These are phyloP conservation scores for Baorangia bicolor DNA, from an alignment of 768 basidiomycete genomes.

Conservation along the genomic window DNA sequence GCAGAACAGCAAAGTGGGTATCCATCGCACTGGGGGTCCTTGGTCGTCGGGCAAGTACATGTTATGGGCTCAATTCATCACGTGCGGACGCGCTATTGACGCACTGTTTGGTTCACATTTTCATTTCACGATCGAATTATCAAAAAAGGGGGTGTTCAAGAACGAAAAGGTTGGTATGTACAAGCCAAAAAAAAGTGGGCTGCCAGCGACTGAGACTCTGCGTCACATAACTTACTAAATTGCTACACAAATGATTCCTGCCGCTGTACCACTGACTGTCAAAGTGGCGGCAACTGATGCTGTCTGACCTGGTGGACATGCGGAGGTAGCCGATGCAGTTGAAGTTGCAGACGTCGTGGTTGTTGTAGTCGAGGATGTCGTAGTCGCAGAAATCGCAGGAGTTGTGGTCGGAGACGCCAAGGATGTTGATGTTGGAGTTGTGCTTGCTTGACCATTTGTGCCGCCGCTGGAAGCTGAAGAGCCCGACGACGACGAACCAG, in stretches of 20 bases:
- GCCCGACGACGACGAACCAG: background rate
- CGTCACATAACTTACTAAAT: background rate
- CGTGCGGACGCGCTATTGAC: constrained; percentile 5
- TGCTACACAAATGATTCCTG: constrained; percentile 13
- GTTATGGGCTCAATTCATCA: constrained; percentile 3
- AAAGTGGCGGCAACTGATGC: background rate
- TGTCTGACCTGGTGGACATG: constrained; percentile 20
- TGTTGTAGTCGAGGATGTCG: background rate
- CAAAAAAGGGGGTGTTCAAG: background rate
- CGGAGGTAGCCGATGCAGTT: background rate
- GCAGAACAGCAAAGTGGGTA: constrained; percentile 30
- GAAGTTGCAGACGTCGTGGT: constrained; percentile 1
- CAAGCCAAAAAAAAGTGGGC: constrained; percentile 9
- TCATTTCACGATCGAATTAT: background rate
- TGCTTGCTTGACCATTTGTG: background rate
- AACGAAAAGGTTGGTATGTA: constrained; percentile 20
- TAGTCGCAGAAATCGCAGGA: background rate
- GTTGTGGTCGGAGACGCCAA: background rate
- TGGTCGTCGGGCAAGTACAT: background rate
- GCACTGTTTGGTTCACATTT: constrained; percentile 12
- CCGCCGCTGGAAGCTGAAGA: background rate
- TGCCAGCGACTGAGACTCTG: background rate
- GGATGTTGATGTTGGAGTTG: background rate
- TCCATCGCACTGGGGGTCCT: constrained; percentile 24
- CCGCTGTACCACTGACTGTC: background rate